Percentiles rank a stretch among this genome's conserved stretches.
phyloP scores from a whole-genome alignment of 2,329 filamentous ascomycete species.

The Exophiala alcalophila region DNA sequence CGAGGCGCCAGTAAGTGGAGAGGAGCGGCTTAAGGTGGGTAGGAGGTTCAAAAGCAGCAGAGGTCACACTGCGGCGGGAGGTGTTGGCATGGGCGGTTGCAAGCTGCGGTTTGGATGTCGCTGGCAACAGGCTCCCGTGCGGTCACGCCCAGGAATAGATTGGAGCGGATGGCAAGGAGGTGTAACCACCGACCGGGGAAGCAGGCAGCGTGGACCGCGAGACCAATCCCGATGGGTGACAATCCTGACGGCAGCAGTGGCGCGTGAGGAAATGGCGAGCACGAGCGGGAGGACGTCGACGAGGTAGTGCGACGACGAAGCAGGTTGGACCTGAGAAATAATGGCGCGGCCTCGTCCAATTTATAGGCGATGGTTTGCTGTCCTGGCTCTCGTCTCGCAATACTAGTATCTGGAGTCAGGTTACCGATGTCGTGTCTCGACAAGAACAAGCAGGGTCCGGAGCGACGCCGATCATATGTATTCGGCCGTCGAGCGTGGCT shows the following conservation, averaged over 20 bases:
- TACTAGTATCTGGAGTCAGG: no score
- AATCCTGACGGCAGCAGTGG: background rate
- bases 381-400: background rate
- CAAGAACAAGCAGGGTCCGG: no score
- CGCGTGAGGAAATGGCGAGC: slow-evolving; percentile 8
- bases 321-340: slow-evolving; percentile 9
- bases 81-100: slow-evolving; percentile 6
- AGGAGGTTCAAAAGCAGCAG: slow-evolving; percentile 15
- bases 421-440: no score
- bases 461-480: no score
- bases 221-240: slow-evolving; percentile 22
- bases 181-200: slow-evolving; percentile 18
- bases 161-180: slow-evolving; percentile 13
- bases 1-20: slow-evolving; percentile 10
- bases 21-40: slow-evolving; percentile 13
- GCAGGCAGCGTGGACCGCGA: slow-evolving; percentile 13
- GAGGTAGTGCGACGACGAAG: slow-evolving; percentile 16
- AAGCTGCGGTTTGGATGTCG: slow-evolving; percentile 4
- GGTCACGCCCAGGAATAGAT: slow-evolving; percentile 16
- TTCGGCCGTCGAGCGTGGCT: no score
- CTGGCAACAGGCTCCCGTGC: slow-evolving; percentile 11
- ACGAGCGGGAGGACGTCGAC: slow-evolving; percentile 8
- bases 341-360: background rate
- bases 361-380: no score
- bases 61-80: slow-evolving; percentile 18